Percentiles rank a stretch among this genome's conserved stretches.
phyloP scores from a whole-genome alignment of 2,329 filamentous ascomycete genomes.

The Stagonosporopsis rhizophila region DNA sequence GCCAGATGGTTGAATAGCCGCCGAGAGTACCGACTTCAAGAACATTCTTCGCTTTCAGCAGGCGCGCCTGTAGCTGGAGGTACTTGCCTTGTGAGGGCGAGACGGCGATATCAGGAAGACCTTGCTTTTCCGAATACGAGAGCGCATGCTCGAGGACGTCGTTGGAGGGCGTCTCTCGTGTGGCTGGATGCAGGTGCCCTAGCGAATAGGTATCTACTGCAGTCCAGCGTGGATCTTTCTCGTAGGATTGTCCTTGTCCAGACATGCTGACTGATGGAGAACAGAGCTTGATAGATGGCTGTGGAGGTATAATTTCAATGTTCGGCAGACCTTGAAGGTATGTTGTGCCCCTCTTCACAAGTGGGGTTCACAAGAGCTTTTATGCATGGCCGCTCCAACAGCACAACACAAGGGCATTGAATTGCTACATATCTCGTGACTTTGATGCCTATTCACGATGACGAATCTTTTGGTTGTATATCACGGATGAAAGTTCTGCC shows the following conservation, averaged over 20 bases:
- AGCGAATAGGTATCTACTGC: conserved; percentile 50
- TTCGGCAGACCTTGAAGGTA: neutral
- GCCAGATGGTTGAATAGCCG: conserved; percentile 62
- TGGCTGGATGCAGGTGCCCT: conserved; percentile 43
- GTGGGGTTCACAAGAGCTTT: neutral
- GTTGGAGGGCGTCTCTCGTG: conserved; percentile 32
- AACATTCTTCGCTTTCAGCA: conserved; percentile 36
- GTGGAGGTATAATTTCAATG: neutral
- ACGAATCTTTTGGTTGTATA: neutral
- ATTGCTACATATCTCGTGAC: conserved; percentile 2
- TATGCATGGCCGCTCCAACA: neutral
- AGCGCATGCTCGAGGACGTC: conserved; percentile 36
- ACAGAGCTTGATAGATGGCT: neutral
- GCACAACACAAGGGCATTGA: neutral
- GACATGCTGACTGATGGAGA: conserved; percentile 17
- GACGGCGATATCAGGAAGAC: conserved; percentile 47
- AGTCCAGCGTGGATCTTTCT: conserved; percentile 48
- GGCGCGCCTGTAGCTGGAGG: conserved; percentile 42
- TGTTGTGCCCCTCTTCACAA: neutral
- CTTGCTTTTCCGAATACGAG: conserved; percentile 26
- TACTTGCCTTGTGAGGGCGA: conserved; percentile 45
- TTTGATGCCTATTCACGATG: conserved; percentile 5
- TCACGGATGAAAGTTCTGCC: neutral
- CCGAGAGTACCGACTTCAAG: conserved; percentile 65
- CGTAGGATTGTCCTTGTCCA: conserved; percentile 27